Conservation (phyloP, 1,284 basidiomycete species). For the Leccinum pachyderme region DNA sequence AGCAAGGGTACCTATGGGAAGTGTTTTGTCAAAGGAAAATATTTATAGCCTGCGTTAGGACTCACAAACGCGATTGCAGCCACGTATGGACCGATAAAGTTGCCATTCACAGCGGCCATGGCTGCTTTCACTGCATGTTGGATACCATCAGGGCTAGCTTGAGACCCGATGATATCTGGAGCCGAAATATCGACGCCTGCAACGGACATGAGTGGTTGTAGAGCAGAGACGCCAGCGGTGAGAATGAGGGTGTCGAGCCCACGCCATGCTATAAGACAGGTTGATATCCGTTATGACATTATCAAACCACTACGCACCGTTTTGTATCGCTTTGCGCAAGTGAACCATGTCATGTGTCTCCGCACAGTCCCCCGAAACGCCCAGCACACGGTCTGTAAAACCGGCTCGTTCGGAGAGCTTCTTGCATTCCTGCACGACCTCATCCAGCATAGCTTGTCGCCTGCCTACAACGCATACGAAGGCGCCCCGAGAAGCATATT, state of each 20-base stretch:
- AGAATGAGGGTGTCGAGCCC: constrained; percentile 86
- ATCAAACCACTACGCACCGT: constrained; percentile 39
- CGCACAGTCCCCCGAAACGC: constrained; percentile 63
- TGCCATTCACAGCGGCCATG: constrained; percentile 52
- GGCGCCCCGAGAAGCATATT: constrained; percentile 76
- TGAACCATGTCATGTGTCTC: constrained; percentile 66
- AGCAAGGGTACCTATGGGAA: constrained; percentile 72
- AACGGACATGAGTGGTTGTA: constrained; percentile 74
- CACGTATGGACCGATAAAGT: constrained; percentile 65
- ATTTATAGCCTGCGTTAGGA: background rate
- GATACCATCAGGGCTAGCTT: constrained; percentile 49
- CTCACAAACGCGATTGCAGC: constrained; percentile 67
- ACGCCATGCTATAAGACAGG: constrained; percentile 58
- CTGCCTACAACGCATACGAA: constrained; percentile 77
- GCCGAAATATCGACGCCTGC: constrained; percentile 56
- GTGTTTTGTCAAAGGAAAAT: background rate
- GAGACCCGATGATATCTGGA: constrained; percentile 32
- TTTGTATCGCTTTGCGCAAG: constrained; percentile 54
- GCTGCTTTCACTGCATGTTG: constrained; percentile 53
- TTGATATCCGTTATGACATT: background rate
- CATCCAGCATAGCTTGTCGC: constrained; percentile 53
- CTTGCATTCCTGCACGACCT: constrained; percentile 64
- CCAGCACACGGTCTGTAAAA: constrained; percentile 37
- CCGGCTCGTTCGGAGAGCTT: constrained; percentile 17
- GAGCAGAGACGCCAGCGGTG: constrained; percentile 82